These are phyloP conservation scores for Carex kokanica DNA, from an alignment of 176 grass and related monocot species.

Conservation along the genomic window DNA sequence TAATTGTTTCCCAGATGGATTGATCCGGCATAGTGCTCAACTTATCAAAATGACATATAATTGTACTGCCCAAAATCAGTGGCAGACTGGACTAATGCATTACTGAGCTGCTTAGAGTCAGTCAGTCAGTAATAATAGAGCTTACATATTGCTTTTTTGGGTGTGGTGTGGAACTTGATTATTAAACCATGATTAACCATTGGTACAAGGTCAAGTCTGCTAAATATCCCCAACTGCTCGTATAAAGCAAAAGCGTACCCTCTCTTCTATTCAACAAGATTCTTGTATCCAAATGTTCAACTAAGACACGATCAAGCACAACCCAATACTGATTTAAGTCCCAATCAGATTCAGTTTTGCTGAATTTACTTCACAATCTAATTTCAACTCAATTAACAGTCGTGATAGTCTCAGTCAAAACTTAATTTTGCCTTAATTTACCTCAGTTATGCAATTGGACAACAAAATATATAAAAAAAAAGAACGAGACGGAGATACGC, in stretches of 20 bases:
- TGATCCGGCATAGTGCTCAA: background rate
- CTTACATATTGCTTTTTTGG: background rate
- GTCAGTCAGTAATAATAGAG: background rate
- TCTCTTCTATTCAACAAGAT: background rate
- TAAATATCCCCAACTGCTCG: background rate
- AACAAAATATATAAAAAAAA: background rate
- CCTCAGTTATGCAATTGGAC: background rate
- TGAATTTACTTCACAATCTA: background rate
- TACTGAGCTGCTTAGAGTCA: constrained; percentile 3
- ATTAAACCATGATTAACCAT: background rate
- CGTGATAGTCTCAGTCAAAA: background rate
- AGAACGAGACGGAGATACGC: background rate
- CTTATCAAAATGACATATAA: background rate
- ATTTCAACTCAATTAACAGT: background rate
- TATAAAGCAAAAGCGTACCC: background rate
- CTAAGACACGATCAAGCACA: background rate
- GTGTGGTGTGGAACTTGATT: background rate
- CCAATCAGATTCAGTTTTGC: background rate
- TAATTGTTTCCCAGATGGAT: background rate
- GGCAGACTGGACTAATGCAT: background rate
- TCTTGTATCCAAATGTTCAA: background rate
- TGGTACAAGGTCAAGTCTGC: background rate
- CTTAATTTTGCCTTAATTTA: background rate
- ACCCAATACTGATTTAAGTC: background rate
- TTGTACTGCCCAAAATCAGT: background rate